These are phyloP conservation scores for Starmera pachycereana DNA, from an alignment of 805 yeast species.

Conservation along the genomic window DNA sequence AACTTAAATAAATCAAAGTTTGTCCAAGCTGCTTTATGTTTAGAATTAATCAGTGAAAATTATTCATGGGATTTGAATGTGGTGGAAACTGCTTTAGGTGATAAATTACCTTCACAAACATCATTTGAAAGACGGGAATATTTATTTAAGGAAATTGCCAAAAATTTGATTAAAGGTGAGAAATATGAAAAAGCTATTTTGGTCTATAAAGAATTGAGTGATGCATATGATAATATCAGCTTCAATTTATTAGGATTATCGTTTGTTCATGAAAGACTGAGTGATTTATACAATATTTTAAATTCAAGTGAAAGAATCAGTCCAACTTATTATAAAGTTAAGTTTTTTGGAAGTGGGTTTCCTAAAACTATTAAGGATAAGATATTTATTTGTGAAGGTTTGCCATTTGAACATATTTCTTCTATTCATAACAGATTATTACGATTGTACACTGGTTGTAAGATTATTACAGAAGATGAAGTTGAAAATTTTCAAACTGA, in stretches of 20 bases:
- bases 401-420: slow-evolving; percentile 79
- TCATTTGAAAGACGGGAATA: slow-evolving; percentile 75
- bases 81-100: slow-evolving; percentile 47
- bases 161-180: slow-evolving; percentile 57
- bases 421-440: slow-evolving; percentile 71
- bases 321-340: slow-evolving; percentile 70
- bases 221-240: slow-evolving; percentile 61
- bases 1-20: slow-evolving; percentile 49
- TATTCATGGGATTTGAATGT: slow-evolving; percentile 48
- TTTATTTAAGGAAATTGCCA: slow-evolving; percentile 59
- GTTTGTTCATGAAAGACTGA: slow-evolving; percentile 55
- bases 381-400: slow-evolving; percentile 75
- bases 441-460: slow-evolving; percentile 73
- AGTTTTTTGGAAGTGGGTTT: slow-evolving; percentile 78
- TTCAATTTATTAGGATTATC: slow-evolving; percentile 72
- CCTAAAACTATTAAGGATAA: slow-evolving; percentile 68
- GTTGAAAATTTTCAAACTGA: slow-evolving; percentile 42
- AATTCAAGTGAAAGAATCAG: slow-evolving; percentile 62
- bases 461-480: slow-evolving; percentile 46
- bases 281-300: slow-evolving; percentile 55
- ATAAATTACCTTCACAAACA: slow-evolving; percentile 70
- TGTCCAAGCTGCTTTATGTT: slow-evolving; percentile 76
- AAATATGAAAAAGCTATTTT: slow-evolving; percentile 75
- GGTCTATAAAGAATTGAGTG: slow-evolving; percentile 64
- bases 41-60: slow-evolving; percentile 68